phyloP scores from a whole-genome alignment of 225 moss, liverwort and hornwort species.

The Antitrichia curtipendula region DNA sequence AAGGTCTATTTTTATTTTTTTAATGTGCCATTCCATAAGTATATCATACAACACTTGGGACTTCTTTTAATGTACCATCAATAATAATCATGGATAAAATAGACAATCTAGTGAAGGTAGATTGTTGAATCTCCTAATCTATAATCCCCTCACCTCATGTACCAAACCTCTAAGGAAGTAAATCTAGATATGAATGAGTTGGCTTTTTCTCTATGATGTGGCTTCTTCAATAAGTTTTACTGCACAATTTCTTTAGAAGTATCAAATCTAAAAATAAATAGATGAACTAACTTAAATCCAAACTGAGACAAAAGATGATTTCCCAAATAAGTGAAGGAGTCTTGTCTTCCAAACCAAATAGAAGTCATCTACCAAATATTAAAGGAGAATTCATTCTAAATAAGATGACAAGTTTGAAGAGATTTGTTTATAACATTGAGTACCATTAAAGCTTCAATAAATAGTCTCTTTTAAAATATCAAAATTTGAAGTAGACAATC shows the following conservation, averaged over 20 bases:
- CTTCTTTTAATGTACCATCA: too few relatives aligned
- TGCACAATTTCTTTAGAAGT: too few relatives aligned
- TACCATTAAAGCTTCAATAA: too few relatives aligned
- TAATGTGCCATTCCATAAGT: background rate
- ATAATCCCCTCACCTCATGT: background rate
- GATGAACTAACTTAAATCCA: too few relatives aligned
- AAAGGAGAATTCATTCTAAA: accelerated
- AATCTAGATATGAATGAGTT: accelerated
- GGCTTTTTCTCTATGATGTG: background rate
- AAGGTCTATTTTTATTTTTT: background rate
- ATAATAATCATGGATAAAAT: background rate
- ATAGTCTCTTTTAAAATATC: background rate
- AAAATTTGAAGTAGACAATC: background rate
- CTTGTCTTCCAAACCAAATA: too few relatives aligned
- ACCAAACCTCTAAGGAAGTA: accelerated
- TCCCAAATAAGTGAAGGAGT: background rate
- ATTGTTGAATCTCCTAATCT: background rate
- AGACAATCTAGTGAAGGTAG: too few relatives aligned
- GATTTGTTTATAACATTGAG: too few relatives aligned
- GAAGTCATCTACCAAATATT: too few relatives aligned
- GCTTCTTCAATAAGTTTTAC: accelerated
- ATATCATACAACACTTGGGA: too few relatives aligned
- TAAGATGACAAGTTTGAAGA: background rate
- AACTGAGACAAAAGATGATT: background rate
- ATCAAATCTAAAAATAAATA: background rate